Evolutionary conservation across 2,329 filamentous ascomycete genomes (phyloP), one percentile per base, ranked within the genome.

Genomic region (Fusarium torulosum): DNA sequence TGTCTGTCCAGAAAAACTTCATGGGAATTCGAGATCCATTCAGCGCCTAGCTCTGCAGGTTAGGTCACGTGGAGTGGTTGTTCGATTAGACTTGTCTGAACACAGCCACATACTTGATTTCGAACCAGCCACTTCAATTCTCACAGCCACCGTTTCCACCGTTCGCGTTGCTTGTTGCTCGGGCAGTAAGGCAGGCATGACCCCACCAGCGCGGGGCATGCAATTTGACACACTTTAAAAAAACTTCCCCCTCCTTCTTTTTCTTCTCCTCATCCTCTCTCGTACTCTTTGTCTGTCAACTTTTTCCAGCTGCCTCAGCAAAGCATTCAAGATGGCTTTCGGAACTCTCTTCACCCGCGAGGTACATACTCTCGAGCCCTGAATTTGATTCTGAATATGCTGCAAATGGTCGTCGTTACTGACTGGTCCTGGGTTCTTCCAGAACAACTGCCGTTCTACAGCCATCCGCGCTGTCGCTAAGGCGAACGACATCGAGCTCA

Each of bases 401-500:
- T 54, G 58, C 56, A 54, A 31, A 45, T 52, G 66, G 63, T 65
- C 64, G 62, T 53, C 53, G 75, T 85, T 77, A 70, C 74, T 77
- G 72, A 77, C 72, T 65, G 70, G 57, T 69, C 67, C 57, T 70
- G 35, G 55, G 62, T 64, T 64, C 67, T 65, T 74, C 63, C 79
- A 97, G 94, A 88, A 87, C 80, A 97, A 97, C 88, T 86, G 92
- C 83, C 94, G 95, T 86, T 92, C 91, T 82, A 92, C 91, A 78
- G 90, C 90, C 80, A 92, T 97, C 83, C 89, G 91, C 81, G 94
- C 93, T 76, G 93, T 97, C 79, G 96, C 96, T 76, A 98, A 99
- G 91, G 94, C 93, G 85, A 98, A 98, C 85, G 90, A 91, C 80
- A 88, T 99, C 79, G 94, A 98, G 72, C 82, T 99, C 75, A 93